A percentile compares a stretch with the other conserved stretches of the same genome.
These are phyloP conservation scores for Vitrella brassicaformis DNA, from an alignment of 73 alveolate species.

Conservation along the genomic window DNA sequence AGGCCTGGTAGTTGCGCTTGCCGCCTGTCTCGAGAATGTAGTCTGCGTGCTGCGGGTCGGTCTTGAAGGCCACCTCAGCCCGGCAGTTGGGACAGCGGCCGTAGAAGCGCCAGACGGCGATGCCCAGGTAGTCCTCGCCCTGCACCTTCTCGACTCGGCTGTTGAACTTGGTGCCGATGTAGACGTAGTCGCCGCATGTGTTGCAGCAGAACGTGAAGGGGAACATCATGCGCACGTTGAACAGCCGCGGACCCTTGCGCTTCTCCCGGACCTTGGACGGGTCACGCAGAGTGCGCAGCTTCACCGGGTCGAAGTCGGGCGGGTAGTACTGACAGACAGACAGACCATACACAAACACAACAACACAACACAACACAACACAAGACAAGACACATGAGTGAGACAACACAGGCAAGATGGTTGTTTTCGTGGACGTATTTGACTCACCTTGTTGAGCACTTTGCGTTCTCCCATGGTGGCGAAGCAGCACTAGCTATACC, in stretches of 20 bases:
- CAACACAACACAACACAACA: no score
- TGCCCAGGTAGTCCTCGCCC: conserved; percentile 89
- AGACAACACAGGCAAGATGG: no score
- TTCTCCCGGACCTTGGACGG: no score
- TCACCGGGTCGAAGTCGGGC: conserved; percentile 84
- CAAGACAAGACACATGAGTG: no score
- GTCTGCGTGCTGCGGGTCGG: conserved; percentile 96
- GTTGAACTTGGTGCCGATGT: conserved; percentile 94
- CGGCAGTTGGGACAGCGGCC: conserved; percentile 86
- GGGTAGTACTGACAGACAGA: conserved; percentile 92
- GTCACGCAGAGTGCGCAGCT: conserved; percentile 49
- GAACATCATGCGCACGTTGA: conserved; percentile 79
- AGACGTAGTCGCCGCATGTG: conserved; percentile 87
- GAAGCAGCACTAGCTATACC: no score
- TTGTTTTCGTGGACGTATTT: no score
- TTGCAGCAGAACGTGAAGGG: conserved; percentile 83
- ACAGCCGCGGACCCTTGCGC: conserved; percentile 52
- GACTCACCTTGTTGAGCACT: conserved; percentile 74
- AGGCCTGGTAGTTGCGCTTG: conserved; percentile 86
- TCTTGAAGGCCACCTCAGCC: conserved; percentile 89
- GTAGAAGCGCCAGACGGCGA: conserved; percentile 80
- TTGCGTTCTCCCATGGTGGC: conserved; percentile 74
- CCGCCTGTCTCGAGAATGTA: conserved; percentile 91
- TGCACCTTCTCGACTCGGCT: conserved; percentile 86
- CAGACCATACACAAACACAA: no score